Evolutionary conservation across 805 yeast genomes (phyloP).

Genomic region (Debaryomyces castellii): DNA sequence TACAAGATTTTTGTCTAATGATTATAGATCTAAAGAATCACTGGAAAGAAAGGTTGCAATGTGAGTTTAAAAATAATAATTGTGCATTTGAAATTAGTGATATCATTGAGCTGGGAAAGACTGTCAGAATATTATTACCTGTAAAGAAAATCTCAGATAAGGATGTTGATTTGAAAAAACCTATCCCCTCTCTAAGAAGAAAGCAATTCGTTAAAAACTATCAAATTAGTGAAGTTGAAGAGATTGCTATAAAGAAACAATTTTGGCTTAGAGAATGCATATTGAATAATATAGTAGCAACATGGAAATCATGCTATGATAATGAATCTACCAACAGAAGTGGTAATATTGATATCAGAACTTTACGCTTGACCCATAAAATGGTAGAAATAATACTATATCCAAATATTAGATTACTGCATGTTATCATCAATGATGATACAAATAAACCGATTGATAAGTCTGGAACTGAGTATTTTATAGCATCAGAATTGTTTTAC

Average conservation of each 20-base stretch:
- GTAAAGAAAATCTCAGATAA: slow-evolving; percentile 52
- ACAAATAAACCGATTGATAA: slow-evolving; percentile 11
- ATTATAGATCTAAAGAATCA: slow-evolving; percentile 78
- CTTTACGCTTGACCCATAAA: slow-evolving; percentile 57
- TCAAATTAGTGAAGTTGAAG: slow-evolving; percentile 56
- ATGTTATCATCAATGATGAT: slow-evolving; percentile 21
- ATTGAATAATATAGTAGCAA: slow-evolving; percentile 57
- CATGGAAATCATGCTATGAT: slow-evolving; percentile 50
- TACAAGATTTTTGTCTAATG: slow-evolving; percentile 59
- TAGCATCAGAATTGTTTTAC: slow-evolving; percentile 50
- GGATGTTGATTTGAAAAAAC: slow-evolving; percentile 41
- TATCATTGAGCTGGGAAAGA: slow-evolving; percentile 25
- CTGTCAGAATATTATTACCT: slow-evolving; percentile 67
- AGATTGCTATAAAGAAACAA: slow-evolving; percentile 51
- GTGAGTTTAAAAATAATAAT: slow-evolving; percentile 29
- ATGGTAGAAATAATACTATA: slow-evolving; percentile 58
- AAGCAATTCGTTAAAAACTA: slow-evolving; percentile 68
- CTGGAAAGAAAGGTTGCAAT: slow-evolving; percentile 58
- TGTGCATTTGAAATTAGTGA: slow-evolving; percentile 28
- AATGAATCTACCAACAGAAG: slow-evolving; percentile 24
- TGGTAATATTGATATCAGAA: slow-evolving; percentile 68
- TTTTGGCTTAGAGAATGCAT: slow-evolving; percentile 83
- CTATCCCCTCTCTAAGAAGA: slow-evolving; percentile 70
- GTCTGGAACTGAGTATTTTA: slow-evolving; percentile 27
- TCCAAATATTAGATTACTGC: slow-evolving; percentile 46